phyloP scores from a whole-genome alignment of 352 stramenopile genomes.

The Phytophthora fragariaefolia region DNA sequence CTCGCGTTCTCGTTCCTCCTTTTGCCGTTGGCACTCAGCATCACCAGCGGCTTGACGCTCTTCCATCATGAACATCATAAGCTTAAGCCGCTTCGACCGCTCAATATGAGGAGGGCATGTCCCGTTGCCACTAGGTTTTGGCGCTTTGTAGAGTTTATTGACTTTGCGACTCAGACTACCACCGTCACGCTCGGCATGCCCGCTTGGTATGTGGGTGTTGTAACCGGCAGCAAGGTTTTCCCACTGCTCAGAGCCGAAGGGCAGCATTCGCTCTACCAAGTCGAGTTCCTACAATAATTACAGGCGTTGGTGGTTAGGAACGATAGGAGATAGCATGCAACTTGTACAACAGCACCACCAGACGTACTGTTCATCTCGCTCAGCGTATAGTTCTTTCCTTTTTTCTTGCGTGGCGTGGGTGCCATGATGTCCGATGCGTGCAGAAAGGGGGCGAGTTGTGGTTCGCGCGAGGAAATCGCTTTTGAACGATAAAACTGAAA shows the following conservation, averaged over 20 bases:
- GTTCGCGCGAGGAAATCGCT: background rate
- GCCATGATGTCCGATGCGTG: background rate
- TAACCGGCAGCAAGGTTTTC: background rate
- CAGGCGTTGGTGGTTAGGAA: background rate
- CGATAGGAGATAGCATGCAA: background rate
- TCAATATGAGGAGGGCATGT: no score
- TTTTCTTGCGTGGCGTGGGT: background rate
- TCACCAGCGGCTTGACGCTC: background rate
- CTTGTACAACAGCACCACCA: background rate
- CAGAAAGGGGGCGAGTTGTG: background rate
- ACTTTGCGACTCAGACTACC: background rate
- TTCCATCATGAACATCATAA: slow-evolving; percentile 1
- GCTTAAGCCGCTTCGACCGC: no score
- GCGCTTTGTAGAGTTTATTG: background rate
- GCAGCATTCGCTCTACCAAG: background rate
- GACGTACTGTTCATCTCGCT: background rate
- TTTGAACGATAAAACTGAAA: background rate
- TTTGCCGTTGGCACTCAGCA: background rate
- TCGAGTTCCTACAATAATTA: background rate
- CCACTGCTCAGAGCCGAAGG: background rate
- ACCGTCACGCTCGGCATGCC: background rate
- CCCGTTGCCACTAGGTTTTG: background rate
- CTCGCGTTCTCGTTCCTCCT: background rate
- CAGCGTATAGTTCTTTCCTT: background rate
- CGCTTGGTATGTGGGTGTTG: background rate